Evolutionary conservation across 106 monocot genomes (phyloP), one percentile per base, ranked within the genome.

Genomic region (Hemerocallis citrina): DNA sequence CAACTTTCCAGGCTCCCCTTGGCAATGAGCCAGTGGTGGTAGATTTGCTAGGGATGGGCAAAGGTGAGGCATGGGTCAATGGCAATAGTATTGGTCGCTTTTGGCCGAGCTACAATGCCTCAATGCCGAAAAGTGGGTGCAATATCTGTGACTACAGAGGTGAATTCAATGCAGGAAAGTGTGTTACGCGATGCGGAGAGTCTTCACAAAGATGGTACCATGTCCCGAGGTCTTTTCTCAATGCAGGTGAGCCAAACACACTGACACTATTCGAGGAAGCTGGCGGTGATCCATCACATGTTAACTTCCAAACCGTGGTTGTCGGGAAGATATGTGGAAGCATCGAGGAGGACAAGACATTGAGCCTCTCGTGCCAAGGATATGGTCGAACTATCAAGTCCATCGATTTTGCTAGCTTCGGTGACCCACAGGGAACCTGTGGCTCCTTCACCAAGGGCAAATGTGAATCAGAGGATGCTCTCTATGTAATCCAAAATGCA

Each of bases 191-290:
- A 21, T 85, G 85, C 14, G 75, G 76, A 0, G 68, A 80, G 62
- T 62, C 80, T 42, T 45, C 76, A 25, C 79, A 85, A 33, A 68
- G 73, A 69, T 79, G 76, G 79, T 84, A 84, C 59, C 84, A 84
- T 52, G 60, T 85, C 3, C 79, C 84, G 5, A 60, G 84, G 23
- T 73, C 76, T 8, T 85, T 79, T 72, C 68, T 79, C 17, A 65
- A 61, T 68, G 11, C 27, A 0, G 58, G 69, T 13, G 28, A 76
- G 60, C 42, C 59, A 6, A 85, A 85, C 72, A 69, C 69, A 13
- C 54, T 79, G 65, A 28, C 72, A 3, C 59, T 85, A 39, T 85
- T 85, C 14, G 84, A 85, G 65, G 79, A 85, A 49, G 76, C 72
- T 19, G 84, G 79, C 1, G 84, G 84, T 3, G 69, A 73, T 44